Percentiles rank a stretch among this genome's conserved stretches.
Evolutionary conservation across 805 yeast genomes (phyloP).

Genomic region (Spathaspora sp.): DNA sequence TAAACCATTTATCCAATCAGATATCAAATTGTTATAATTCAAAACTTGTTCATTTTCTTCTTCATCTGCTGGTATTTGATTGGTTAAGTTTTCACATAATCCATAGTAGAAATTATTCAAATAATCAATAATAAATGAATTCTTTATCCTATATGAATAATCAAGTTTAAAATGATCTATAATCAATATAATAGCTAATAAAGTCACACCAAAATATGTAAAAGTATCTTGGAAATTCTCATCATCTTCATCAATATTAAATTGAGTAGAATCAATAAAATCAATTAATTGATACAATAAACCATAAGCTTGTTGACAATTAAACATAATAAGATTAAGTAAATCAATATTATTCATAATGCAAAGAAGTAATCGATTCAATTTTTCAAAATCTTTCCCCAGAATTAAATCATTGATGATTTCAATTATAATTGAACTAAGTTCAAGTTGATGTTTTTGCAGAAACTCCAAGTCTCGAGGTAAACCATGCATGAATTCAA

Average conservation of each 20-base stretch:
- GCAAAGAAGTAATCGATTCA: constrained; percentile 47
- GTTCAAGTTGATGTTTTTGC: constrained; percentile 21
- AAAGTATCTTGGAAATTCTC: constrained; percentile 62
- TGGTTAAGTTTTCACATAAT: constrained; percentile 28
- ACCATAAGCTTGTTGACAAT: constrained; percentile 38
- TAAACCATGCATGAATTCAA: constrained; percentile 22
- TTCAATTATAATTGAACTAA: constrained; percentile 14
- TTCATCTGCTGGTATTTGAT: constrained; percentile 12
- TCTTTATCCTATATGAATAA: constrained; percentile 18
- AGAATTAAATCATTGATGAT: constrained; percentile 20
- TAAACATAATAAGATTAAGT: constrained; percentile 38
- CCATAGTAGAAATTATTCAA: constrained; percentile 30
- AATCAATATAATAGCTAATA: constrained; percentile 34
- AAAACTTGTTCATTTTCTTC: constrained; percentile 27
- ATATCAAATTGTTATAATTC: constrained; percentile 30
- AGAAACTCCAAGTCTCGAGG: constrained; percentile 20
- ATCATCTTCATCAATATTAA: constrained; percentile 49
- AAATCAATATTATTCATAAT: constrained; percentile 41
- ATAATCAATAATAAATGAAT: constrained; percentile 31
- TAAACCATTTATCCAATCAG: constrained; percentile 76
- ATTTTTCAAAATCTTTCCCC: constrained; percentile 27
- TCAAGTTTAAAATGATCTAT: constrained; percentile 23
- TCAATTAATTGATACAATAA: constrained; percentile 44
- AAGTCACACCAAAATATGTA: constrained; percentile 62
- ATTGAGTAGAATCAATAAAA: constrained; percentile 45